phyloP scores from a whole-genome alignment of 495 filamentous ascomycete species.

The Rhizodiscina lignyota region DNA sequence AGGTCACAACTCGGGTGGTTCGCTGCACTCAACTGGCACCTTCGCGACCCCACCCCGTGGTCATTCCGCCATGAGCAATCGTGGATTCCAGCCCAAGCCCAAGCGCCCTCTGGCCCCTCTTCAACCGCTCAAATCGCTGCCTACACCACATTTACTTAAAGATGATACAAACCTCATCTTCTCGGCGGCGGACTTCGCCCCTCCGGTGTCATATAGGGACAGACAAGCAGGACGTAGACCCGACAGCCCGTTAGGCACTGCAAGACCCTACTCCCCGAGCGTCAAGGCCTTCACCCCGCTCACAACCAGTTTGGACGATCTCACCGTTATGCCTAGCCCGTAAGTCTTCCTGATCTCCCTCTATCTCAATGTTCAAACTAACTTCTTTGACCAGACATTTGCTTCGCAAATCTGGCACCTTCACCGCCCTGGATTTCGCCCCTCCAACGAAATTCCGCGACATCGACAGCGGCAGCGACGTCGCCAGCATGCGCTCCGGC shows the following conservation, averaged over 20 bases:
- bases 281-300: constrained; percentile 60
- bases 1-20: constrained; percentile 14
- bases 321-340: constrained; percentile 74
- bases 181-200: constrained; percentile 71
- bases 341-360: constrained; percentile 36
- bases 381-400: constrained; percentile 40
- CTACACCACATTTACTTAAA: constrained; percentile 70
- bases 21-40: constrained; percentile 13
- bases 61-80: constrained; percentile 18
- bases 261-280: constrained; percentile 52
- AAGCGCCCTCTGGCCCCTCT: constrained; percentile 60
- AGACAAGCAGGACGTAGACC: constrained; percentile 50
- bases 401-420: constrained; percentile 78
- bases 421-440: constrained; percentile 87
- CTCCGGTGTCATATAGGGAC: constrained; percentile 51
- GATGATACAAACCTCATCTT: constrained; percentile 59
- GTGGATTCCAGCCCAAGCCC: constrained; percentile 30
- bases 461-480: constrained; percentile 54
- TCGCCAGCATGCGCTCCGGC: constrained; percentile 76
- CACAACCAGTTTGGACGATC: constrained; percentile 72
- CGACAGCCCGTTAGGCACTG: constrained; percentile 63
- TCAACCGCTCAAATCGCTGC: constrained; percentile 52
- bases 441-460: constrained; percentile 75
- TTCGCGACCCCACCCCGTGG: constrained; percentile 23
- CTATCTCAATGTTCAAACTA: constrained; percentile 1